A percentile compares a stretch with the other conserved stretches of the same genome.
phyloP scores from a whole-genome alignment of 108 stramenopile species.

The Nannochloropsis oceanica region DNA sequence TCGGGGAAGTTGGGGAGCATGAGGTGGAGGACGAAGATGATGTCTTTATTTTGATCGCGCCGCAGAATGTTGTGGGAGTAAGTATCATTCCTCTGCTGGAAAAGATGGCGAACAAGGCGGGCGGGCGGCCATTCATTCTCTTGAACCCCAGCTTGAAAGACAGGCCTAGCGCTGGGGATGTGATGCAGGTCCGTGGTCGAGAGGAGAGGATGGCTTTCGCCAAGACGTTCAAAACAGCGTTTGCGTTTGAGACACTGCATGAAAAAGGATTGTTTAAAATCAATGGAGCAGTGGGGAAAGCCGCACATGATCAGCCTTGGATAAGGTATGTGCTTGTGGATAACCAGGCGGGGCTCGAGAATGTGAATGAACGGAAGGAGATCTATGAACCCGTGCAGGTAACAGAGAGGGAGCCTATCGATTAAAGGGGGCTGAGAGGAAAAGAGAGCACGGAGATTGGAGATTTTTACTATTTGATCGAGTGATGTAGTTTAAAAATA shows the following conservation, averaged over 20 bases:
- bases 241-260: not conserved
- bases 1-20: conserved; percentile 15
- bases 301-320: not conserved
- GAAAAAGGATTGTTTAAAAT: not conserved
- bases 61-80: conserved; percentile 28
- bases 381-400: not conserved
- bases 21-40: conserved; percentile 17
- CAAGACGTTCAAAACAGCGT: not conserved
- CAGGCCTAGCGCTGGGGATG: conserved; percentile 14
- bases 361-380: not conserved
- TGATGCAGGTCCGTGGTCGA: conserved; percentile 20
- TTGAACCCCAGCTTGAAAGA: conserved; percentile 26
- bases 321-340: not conserved
- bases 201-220: conserved; percentile 1
- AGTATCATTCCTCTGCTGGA: conserved; percentile 3
- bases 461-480: not conserved
- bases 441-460: not conserved
- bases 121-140: conserved; percentile 8
- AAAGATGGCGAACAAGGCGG: conserved; percentile 10
- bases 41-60: conserved; percentile 16
- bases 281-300: not conserved
- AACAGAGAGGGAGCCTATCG: not conserved
- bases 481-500: not conserved
- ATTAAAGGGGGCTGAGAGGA: not conserved
- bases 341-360: not conserved